Evolutionary conservation across 108 stramenopile genomes (phyloP), one percentile per base, ranked within the genome.

Genomic region (Fistulifera pelliculosa): DNA sequence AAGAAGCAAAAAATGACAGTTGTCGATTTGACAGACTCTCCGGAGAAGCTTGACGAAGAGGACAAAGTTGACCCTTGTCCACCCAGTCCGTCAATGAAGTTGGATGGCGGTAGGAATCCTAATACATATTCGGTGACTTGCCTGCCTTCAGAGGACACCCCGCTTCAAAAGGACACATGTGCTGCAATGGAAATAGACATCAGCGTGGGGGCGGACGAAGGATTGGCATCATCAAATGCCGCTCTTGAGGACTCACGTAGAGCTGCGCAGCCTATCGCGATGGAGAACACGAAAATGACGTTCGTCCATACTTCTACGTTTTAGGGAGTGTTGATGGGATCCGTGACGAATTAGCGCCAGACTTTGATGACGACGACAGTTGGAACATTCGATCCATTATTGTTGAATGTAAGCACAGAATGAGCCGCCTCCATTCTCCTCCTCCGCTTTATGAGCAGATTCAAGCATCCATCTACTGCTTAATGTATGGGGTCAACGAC

Each of bases 371-470:
- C 18, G 65, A 79, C 21, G 69, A 68, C 17, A 56, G 69, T 16
- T 83, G 77, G 71, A 50, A 44, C 7, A 31, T 85, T 7, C 68
- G 72, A 27, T 61, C 64, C 17, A 70, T 83, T 24, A 64, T 90
- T 31, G 82, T 90, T 10, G 88, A 90, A 69, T 81, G 79, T 66
- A 90, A 90, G 55, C 88, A 90, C 64, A 72, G 88, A 39, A 86
- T 90, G 84, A 56, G 58, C n/a, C 47, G 63, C 21, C 50, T 83
- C 0, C 64, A 62, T 6, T 51, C 57, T 14, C 67, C 76, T 39
- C 82, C 83, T 4, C 88, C 83, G 12, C 64, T 90, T 0, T 90
- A 85, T 52, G 88, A 90, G 69, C 78, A 79, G 56, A 84, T 90
- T 47, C 88, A 90, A 66, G 63, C 82, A 12, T 66, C 61, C 15